Percentiles rank a stretch among this genome's conserved stretches.
These are phyloP conservation scores for Erodium trifolium DNA, from an alignment of 441 rosid species.

Conservation along the genomic window DNA sequence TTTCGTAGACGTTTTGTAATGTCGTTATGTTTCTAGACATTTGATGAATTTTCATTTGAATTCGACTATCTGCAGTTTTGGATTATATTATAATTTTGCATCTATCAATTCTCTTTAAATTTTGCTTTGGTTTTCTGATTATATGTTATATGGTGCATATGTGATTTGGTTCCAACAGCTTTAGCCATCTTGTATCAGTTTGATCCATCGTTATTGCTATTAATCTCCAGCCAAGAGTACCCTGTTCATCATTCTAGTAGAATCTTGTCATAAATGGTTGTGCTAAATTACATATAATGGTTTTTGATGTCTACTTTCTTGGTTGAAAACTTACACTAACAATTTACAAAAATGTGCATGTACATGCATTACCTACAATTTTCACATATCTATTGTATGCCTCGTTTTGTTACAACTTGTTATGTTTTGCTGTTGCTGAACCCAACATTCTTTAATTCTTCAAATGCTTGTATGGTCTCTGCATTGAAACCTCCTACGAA, in stretches of 20 bases:
- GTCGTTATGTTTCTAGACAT: background rate
- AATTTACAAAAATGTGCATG: background rate
- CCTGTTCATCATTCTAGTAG: too few relatives aligned
- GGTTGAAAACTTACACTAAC: background rate
- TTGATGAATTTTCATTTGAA: slow-evolving; percentile 1
- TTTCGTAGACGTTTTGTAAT: background rate
- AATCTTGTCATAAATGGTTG: background rate
- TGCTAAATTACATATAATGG: too few relatives aligned
- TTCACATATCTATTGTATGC: background rate
- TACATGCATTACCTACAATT: background rate
- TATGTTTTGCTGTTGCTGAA: background rate
- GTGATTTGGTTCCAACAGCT: too few relatives aligned
- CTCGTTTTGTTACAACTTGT: background rate
- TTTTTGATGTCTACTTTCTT: too few relatives aligned
- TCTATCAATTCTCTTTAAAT: background rate
- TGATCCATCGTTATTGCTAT: background rate
- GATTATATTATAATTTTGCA: background rate
- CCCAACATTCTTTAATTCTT: slow-evolving; percentile 38
- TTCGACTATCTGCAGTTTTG: background rate
- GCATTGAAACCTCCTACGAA: slow-evolving; percentile 63
- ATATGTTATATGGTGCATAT: too few relatives aligned
- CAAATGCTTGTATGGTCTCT: slow-evolving; percentile 39
- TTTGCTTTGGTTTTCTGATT: background rate
- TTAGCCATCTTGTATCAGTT: too few relatives aligned
- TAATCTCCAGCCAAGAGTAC: background rate